Evolutionary conservation across 176 grass and related monocot genomes (phyloP).

Genomic region (Neostapfia colusana): DNA sequence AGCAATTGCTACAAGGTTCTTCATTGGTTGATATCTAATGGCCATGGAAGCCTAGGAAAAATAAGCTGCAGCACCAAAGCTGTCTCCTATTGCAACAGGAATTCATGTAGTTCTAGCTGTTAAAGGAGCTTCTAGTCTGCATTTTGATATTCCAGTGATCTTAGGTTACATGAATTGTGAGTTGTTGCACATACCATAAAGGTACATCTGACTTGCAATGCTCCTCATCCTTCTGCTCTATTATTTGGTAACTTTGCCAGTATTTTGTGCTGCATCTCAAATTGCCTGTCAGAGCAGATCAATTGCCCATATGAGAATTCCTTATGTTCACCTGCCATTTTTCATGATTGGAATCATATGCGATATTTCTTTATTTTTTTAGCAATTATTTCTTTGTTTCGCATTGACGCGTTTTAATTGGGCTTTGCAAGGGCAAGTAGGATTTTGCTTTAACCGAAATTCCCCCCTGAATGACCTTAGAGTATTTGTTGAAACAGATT

Average conservation of each 20-base stretch:
- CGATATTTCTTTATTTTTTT: not conserved
- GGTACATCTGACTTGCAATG: not conserved
- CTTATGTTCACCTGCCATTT: not conserved
- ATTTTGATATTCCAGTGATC: too few relatives aligned
- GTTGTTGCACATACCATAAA: not conserved
- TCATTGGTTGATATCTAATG: not conserved
- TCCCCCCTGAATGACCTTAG: not conserved
- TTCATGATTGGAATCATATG: not conserved
- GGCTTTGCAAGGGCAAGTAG: not conserved
- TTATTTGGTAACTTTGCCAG: not conserved
- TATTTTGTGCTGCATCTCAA: not conserved
- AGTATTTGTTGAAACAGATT: not conserved
- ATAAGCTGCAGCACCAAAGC: not conserved
- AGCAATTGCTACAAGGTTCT: not conserved
- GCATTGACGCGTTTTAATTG: not conserved
- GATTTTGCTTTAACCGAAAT: not conserved
- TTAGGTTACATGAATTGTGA: not conserved
- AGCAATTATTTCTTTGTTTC: not conserved
- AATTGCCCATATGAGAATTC: not conserved
- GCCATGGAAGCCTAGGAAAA: not conserved
- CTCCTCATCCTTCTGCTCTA: not conserved
- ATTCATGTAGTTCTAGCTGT: not conserved
- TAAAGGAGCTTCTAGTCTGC: not conserved
- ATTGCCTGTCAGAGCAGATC: not conserved
- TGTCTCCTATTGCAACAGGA: not conserved